These are phyloP conservation scores for Capsella rubella DNA, from an alignment of 441 rosid genomes.

Conservation along the genomic window DNA sequence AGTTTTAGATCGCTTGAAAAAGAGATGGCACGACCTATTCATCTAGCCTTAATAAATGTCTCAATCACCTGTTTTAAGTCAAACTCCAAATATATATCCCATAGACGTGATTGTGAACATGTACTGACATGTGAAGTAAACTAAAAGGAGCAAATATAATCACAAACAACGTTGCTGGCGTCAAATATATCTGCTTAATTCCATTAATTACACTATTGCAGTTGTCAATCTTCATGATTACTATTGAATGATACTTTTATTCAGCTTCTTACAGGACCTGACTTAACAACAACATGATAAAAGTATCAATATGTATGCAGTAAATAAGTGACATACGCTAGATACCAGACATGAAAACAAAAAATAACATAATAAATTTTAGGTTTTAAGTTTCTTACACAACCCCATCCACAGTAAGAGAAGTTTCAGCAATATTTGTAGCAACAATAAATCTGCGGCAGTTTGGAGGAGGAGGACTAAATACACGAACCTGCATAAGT, in stretches of 20 bases:
- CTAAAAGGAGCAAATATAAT: neutral
- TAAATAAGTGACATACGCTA: neutral
- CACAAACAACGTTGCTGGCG: neutral
- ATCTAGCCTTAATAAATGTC: neutral
- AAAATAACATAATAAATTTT: conserved; percentile 24
- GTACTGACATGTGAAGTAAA: neutral
- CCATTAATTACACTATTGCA: conserved; percentile 16
- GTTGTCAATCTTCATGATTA: neutral
- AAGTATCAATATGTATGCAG: conserved; percentile 13
- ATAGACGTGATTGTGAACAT: conserved; percentile 5
- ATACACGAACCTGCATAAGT: conserved; percentile 86
- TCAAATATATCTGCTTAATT: conserved; percentile 15
- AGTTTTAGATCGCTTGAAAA: conserved; percentile 7
- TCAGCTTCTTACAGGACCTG: conserved; percentile 9
- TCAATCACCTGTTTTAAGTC: neutral
- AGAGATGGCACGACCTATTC: neutral
- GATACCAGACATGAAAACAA: conserved; percentile 21
- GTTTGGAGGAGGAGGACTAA: conserved; percentile 93
- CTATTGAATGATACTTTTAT: conserved; percentile 2
- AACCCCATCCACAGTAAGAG: conserved; percentile 97
- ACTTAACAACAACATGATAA: neutral
- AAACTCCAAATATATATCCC: conserved; percentile 5
- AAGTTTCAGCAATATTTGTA: conserved; percentile 98
- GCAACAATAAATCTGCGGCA: conserved; percentile 95
- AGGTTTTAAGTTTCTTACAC: conserved; percentile 77